Conservation (phyloP, 495 filamentous ascomycete genomes). For the Aspergillus egyptiacus region DNA sequence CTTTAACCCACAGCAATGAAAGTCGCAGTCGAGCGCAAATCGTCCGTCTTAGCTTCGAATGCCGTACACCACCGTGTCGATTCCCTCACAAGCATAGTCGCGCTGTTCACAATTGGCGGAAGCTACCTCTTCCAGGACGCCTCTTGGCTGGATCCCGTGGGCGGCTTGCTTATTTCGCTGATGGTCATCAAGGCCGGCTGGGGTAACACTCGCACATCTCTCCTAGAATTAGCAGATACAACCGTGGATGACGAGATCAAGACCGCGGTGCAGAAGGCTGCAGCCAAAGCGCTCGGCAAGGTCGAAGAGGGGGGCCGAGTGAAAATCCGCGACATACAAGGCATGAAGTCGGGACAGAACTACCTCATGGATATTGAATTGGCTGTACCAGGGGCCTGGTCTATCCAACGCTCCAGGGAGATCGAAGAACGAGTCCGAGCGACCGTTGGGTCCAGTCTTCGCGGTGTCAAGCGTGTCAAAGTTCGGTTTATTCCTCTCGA, state of each 20-base stretch:
- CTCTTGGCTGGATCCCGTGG: conserved; percentile 91
- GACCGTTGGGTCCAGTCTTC: conserved; percentile 63
- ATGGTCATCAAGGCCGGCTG: conserved; percentile 91
- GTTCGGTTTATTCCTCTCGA: conserved; percentile 75
- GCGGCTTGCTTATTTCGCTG: conserved; percentile 80
- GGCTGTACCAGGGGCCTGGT: conserved; percentile 66
- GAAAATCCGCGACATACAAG: conserved; percentile 66
- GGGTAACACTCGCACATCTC: conserved; percentile 72
- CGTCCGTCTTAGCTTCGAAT: conserved; percentile 93
- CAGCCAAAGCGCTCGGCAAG: conserved; percentile 50
- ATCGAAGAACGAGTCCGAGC: conserved; percentile 68
- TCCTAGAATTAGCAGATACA: conserved; percentile 86
- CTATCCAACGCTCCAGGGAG: conserved; percentile 57
- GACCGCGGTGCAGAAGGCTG: conserved; percentile 57
- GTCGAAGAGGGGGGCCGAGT: conserved; percentile 38
- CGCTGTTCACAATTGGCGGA: conserved; percentile 77
- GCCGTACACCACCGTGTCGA: conserved; percentile 95
- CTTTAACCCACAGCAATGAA: conserved; percentile 70
- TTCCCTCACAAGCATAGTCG: conserved; percentile 88
- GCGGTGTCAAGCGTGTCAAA: conserved; percentile 73
- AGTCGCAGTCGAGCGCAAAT: conserved; percentile 88
- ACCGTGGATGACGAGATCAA: conserved; percentile 79
- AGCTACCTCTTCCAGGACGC: conserved; percentile 80
- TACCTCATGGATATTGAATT: conserved; percentile 85
- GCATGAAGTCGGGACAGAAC: conserved; percentile 92